Evolutionary conservation across 2,329 filamentous ascomycete genomes (phyloP).

Genomic region (Penicillium capsulatum): DNA sequence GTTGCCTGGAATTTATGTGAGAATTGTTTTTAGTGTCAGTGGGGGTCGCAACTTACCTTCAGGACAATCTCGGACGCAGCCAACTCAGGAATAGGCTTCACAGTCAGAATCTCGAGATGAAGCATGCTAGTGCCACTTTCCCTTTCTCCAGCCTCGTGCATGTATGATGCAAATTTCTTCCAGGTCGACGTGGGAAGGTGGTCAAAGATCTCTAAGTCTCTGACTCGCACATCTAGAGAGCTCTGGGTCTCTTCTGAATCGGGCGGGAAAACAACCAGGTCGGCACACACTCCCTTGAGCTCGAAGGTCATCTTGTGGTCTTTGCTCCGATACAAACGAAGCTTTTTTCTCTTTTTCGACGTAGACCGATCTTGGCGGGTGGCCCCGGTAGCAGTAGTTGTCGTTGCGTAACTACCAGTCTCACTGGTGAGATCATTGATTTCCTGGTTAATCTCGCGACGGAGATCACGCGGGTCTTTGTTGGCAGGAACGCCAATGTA

Average conservation of each 20-base stretch:
- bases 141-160: slow-evolving; percentile 78
- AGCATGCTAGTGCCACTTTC: slow-evolving; percentile 87
- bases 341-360: slow-evolving; percentile 49
- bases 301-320: slow-evolving; percentile 96
- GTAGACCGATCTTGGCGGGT: slow-evolving; percentile 36
- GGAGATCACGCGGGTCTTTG: slow-evolving; percentile 75
- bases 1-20: slow-evolving; percentile 48
- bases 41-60: slow-evolving; percentile 48
- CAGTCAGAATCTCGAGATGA: slow-evolving; percentile 80
- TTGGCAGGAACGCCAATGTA: slow-evolving; percentile 91
- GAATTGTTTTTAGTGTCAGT: background rate
- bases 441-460: slow-evolving; percentile 79
- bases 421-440: slow-evolving; percentile 83
- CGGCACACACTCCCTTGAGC: slow-evolving; percentile 74
- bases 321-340: slow-evolving; percentile 78
- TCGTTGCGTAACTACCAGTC: slow-evolving; percentile 81
- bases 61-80: slow-evolving; percentile 87
- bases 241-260: slow-evolving; percentile 76
- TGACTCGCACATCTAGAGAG: slow-evolving; percentile 77
- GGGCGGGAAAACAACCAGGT: slow-evolving; percentile 75
- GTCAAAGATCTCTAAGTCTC: slow-evolving; percentile 85
- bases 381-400: slow-evolving; percentile 51
- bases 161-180: slow-evolving; percentile 96
- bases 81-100: slow-evolving; percentile 77
- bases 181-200: slow-evolving; percentile 93